Evolutionary conservation across 495 filamentous ascomycete genomes (phyloP), one percentile per base, ranked within the genome.

Genomic region (Platismatia glauca): DNA sequence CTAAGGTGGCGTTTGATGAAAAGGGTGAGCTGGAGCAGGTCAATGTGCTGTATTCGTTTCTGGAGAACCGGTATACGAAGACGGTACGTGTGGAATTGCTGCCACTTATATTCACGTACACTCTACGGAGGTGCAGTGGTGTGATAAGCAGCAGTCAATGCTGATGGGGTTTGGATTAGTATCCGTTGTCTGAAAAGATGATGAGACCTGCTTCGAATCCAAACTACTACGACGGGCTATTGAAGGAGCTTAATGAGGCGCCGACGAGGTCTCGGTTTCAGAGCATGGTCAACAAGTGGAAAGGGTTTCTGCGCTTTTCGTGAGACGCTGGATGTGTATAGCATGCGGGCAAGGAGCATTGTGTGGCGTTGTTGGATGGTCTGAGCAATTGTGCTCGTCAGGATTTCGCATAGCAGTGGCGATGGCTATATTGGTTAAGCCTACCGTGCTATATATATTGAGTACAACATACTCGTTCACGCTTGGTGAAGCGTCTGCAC

Each of bases 181-280:
- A 91, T 71, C 86, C 85, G 12, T 68, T 91, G 22, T 75, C 80
- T 0, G 76, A 77, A 22, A 75, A 75, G 22, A 69, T 94, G 56
- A 79, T 91, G 66, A 75, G 77, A 33, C 91, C 91, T 2, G 81
- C 80, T 39, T 89, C 84, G 69, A 86, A 90, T 63, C 90, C 91
- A 34, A 83, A 79, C 7, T 83, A 95, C 72, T 96, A 93, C 70
- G 79, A 84, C 33, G 79, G 88, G 64, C 71, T 96, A 7, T 70
- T 89, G 60, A 78, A 75, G 60, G 91, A 92, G 73, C 82, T 91
- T 44, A 82, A 86, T 57, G 87, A 85, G 71, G 89, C 86, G 22
- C 87, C 87, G 31, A 77, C 71, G 48, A 76, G 89, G 31, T 81
- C 82, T 52, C 87, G 78, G 73, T 67, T 82, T 34, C 77, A 78